Percentiles rank a stretch among this genome's conserved stretches.
These are phyloP conservation scores for Metschnikowia lochheadii DNA, from an alignment of 805 yeast species.

Conservation along the genomic window DNA sequence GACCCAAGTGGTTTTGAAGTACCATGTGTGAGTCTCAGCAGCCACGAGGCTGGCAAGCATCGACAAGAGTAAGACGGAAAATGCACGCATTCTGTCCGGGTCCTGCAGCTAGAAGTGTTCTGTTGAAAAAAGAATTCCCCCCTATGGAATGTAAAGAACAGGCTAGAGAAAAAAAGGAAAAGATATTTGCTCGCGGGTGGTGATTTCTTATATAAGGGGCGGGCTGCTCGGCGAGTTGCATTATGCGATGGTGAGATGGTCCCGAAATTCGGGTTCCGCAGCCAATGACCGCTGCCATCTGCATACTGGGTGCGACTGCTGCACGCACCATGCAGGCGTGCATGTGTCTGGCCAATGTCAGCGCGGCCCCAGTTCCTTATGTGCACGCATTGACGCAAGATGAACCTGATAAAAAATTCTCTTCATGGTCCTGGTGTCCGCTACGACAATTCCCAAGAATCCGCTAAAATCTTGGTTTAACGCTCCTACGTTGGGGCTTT, in stretches of 20 bases:
- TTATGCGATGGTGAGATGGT: background rate
- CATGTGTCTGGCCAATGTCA: conserved; percentile 1
- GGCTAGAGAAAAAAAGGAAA: conserved; percentile 18
- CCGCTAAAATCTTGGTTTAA: background rate
- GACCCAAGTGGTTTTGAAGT: conserved; percentile 65
- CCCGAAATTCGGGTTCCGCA: conserved; percentile 14
- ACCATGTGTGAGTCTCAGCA: conserved; percentile 56
- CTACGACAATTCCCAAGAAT: background rate
- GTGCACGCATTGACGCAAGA: background rate
- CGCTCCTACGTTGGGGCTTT: no score
- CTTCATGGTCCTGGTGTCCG: background rate
- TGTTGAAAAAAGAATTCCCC: conserved; percentile 10
- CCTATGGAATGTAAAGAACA: conserved; percentile 19
- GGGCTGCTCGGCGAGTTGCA: background rate
- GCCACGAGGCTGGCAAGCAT: conserved; percentile 18
- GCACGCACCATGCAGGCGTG: background rate
- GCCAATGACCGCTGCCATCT: conserved; percentile 13
- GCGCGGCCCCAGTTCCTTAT: background rate
- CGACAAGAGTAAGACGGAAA: conserved; percentile 18
- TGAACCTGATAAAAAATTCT: conserved; percentile 3
- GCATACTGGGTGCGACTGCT: background rate
- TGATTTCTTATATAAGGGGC: conserved; percentile 8
- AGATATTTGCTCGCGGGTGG: conserved; percentile 11
- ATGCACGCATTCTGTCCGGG: conserved; percentile 13
- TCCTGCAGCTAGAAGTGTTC: conserved; percentile 12